Percentiles rank a stretch among this genome's conserved stretches.
Conservation (phyloP, 768 basidiomycete species). For the Calocybe gangraenosa region DNA sequence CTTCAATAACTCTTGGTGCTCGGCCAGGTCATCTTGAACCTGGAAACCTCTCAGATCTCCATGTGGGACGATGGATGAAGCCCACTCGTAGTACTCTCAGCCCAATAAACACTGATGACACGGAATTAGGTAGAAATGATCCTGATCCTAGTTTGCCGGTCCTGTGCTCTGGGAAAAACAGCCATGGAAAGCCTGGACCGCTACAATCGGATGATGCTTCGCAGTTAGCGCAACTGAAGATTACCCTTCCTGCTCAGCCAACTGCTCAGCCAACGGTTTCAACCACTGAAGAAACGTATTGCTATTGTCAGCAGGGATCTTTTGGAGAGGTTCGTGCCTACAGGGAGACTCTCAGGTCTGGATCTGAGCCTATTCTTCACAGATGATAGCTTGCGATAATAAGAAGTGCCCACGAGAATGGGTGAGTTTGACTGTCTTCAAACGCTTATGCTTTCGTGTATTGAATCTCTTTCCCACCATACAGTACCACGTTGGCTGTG, state of each 20-base stretch:
- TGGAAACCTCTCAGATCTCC: slow-evolving; percentile 58
- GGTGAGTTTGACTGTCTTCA: slow-evolving; percentile 47
- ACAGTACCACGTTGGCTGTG: slow-evolving; percentile 74
- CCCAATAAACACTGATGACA: slow-evolving; percentile 31
- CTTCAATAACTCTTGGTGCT: slow-evolving; percentile 33
- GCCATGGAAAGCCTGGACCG: slow-evolving; percentile 20
- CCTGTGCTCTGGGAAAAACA: slow-evolving; percentile 8
- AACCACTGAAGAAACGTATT: slow-evolving; percentile 52
- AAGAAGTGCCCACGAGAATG: slow-evolving; percentile 72
- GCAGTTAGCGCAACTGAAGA: slow-evolving; percentile 19
- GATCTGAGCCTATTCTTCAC: slow-evolving; percentile 1
- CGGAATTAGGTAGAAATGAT: slow-evolving; percentile 1
- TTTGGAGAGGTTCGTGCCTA: slow-evolving; percentile 65
- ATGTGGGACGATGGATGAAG: slow-evolving; percentile 50
- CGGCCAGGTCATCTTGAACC: slow-evolving; percentile 33
- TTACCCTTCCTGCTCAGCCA: slow-evolving; percentile 30
- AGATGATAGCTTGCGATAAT: slow-evolving; percentile 90
- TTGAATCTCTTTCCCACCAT: neutral
- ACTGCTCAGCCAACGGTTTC: slow-evolving; percentile 9
- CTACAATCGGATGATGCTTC: slow-evolving; percentile 10
- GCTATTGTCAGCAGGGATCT: slow-evolving; percentile 76
- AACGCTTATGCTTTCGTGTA: neutral
- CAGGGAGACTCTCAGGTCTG: neutral
- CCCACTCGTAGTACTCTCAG: slow-evolving; percentile 39
- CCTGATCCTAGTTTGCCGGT: neutral